Evolutionary conservation across 352 stramenopile genomes (phyloP), one percentile per base, ranked within the genome.

Genomic region (Globisporangium rhizosaccharum): DNA sequence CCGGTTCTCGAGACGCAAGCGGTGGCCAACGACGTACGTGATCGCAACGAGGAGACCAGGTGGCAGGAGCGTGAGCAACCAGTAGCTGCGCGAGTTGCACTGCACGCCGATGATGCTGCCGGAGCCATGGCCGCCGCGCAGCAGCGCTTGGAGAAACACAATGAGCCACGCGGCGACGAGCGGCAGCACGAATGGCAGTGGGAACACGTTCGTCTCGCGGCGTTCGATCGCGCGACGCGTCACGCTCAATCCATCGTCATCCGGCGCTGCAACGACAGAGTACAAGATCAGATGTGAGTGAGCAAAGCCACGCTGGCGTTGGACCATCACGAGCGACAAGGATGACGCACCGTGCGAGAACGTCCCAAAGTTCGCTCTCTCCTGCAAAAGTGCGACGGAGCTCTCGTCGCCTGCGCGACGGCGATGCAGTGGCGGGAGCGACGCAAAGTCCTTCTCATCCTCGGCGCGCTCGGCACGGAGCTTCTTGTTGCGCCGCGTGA

Each of bases 31-130:
- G 57, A 70, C 75, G 41, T 79, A 64, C 28, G 75, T 82, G 42
- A 93, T 71, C 3, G 57, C 48, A 2, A 92, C 56, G 46, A 98
- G 84, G 37, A 93, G 71, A 30, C 72, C 61, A 7, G 97, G 63
- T 15, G 97, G 90, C 30, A 94, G 30, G 2, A 88, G 48, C 51
- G 96, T 98, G 33, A 97, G 61, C 37, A 94, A 56, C 96, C 96
- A 99, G 72, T 98, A 99, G 18, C 67, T 59, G 36, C 59, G 49
- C 12, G 88, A 97, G 61, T 92, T 94, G 72, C 96, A 99, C n/a
- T 79, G 61, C 49, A 99, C 92, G 56, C 96, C 96, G 42, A 99
- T 68, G 25, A 91, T 63, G 45, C 80, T 90, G 1, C 75, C 72
- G 0, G 72, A 61, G 45, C 85, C 82, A 47, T 94, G 85, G 23